These are phyloP conservation scores for Nemania serpens DNA, from an alignment of 2,329 filamentous ascomycete genomes.

Conservation along the genomic window DNA sequence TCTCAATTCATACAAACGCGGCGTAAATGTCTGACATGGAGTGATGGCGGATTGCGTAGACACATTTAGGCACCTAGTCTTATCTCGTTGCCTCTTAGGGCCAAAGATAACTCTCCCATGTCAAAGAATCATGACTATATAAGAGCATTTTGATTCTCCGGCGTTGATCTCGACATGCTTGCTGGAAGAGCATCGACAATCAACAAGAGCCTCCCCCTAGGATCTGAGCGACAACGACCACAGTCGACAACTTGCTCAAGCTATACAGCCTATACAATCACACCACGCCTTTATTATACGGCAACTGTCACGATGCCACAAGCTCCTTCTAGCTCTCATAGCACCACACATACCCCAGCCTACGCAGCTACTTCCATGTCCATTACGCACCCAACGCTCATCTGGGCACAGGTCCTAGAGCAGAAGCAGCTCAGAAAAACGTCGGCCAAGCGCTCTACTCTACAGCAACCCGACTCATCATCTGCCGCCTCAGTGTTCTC, in stretches of 20 bases:
- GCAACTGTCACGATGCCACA: slow-evolving; percentile 8
- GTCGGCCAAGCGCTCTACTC: neutral
- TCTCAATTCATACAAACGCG: neutral
- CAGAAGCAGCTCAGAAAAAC: slow-evolving; percentile 23
- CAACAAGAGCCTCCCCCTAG: neutral
- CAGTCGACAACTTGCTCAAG: neutral
- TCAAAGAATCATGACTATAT: neutral
- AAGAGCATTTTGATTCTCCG: neutral
- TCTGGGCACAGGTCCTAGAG: slow-evolving; percentile 32
- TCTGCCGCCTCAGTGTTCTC: slow-evolving; percentile 32
- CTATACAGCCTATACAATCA: neutral
- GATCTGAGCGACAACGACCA: neutral
- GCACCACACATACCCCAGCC: slow-evolving; percentile 12
- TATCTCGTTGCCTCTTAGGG: too few relatives aligned
- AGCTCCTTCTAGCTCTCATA: neutral
- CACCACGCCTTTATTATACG: neutral
- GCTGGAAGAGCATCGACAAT: neutral
- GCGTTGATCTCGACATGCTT: neutral
- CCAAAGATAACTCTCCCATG: neutral
- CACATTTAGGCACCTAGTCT: too few relatives aligned
- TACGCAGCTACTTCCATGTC: slow-evolving; percentile 30
- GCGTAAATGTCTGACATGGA: too few relatives aligned
- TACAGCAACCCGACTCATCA: slow-evolving; percentile 1
- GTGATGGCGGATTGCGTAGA: too few relatives aligned
- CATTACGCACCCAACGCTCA: slow-evolving; percentile 33